Percentiles rank a stretch among this genome's conserved stretches.
Conservation (phyloP, 2,329 filamentous ascomycete species). For the Aspergillus costaricaensis region DNA sequence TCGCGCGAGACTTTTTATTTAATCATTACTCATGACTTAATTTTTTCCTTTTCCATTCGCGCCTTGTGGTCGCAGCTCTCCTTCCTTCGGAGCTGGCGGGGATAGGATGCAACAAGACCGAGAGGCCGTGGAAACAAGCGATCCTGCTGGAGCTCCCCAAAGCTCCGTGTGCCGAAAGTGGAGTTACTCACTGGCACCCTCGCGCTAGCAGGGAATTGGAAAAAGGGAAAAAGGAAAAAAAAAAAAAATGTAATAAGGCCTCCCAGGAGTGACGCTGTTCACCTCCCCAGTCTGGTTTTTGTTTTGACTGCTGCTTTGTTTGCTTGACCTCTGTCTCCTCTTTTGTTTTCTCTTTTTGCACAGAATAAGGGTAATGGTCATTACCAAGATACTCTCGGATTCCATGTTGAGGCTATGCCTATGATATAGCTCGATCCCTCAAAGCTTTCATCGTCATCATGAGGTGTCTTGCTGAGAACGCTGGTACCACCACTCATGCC, state of each 20-base stretch:
- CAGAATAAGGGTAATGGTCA: too few relatives aligned
- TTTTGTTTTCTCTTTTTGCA: too few relatives aligned
- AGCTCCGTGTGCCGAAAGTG: slow-evolving; percentile 24
- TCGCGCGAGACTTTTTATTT: slow-evolving; percentile 19
- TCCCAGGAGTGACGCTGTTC: too few relatives aligned
- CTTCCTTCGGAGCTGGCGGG: slow-evolving; percentile 31
- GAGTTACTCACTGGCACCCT: slow-evolving; percentile 5
- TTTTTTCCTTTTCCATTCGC: neutral
- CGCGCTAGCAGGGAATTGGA: slow-evolving; percentile 2
- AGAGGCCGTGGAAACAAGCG: slow-evolving; percentile 32
- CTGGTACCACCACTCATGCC: slow-evolving; percentile 2
- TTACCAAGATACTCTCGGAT: neutral
- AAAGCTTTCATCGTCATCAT: slow-evolving; percentile 15
- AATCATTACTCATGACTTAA: slow-evolving; percentile 16
- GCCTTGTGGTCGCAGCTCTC: slow-evolving; percentile 10
- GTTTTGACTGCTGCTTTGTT: too few relatives aligned
- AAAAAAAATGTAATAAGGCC: too few relatives aligned
- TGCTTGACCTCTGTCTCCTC: too few relatives aligned
- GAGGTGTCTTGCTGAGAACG: slow-evolving; percentile 12
- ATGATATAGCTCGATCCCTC: neutral
- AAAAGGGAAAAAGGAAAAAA: too few relatives aligned
- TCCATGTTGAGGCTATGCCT: neutral
- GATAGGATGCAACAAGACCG: slow-evolving; percentile 28
- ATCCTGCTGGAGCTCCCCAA: slow-evolving; percentile 11
- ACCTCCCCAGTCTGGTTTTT: too few relatives aligned